These are phyloP conservation scores for Pelargonium myrrhifolium DNA, from an alignment of 441 rosid genomes.

Conservation along the genomic window DNA sequence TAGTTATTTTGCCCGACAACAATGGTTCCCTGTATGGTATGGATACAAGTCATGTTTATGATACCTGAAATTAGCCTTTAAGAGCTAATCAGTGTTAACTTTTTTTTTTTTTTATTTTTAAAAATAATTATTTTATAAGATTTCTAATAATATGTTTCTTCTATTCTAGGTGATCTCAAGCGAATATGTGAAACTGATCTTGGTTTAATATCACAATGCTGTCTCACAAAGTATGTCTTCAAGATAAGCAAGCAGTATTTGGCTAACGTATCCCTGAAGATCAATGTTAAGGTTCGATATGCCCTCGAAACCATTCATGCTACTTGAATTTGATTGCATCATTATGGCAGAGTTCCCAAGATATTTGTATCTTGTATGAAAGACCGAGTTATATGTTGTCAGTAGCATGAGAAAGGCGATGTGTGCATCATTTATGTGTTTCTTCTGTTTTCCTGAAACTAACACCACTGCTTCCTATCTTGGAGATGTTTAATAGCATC, in stretches of 20 bases:
- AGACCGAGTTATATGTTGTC: neutral
- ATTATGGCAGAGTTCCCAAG: neutral
- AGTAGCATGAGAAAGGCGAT: neutral
- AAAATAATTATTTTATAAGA: too few species aligned
- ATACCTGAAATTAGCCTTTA: neutral
- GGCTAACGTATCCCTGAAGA: conserved; percentile 79
- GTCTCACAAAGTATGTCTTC: conserved; percentile 81
- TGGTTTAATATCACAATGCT: conserved; percentile 82
- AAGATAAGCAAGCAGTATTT: conserved; percentile 85
- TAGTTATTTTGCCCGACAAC: conserved; percentile 89
- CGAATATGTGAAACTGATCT: conserved; percentile 90
- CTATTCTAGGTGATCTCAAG: conserved; percentile 65
- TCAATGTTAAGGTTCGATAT: conserved; percentile 70
- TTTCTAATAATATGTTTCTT: conserved; percentile 5
- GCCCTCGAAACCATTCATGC: neutral
- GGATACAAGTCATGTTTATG: conserved; percentile 8
- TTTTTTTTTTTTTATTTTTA: neutral
- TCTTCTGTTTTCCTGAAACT: neutral
- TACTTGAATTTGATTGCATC: neutral
- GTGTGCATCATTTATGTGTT: neutral
- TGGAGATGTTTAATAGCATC: neutral
- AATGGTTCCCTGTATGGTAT: conserved; percentile 93
- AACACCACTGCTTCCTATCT: neutral
- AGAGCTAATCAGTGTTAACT: neutral
- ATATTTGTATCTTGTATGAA: neutral